Base-by-base conservation (phyloP, 2,329 filamentous ascomycete species). In the Apiospora sp. region DNA sequence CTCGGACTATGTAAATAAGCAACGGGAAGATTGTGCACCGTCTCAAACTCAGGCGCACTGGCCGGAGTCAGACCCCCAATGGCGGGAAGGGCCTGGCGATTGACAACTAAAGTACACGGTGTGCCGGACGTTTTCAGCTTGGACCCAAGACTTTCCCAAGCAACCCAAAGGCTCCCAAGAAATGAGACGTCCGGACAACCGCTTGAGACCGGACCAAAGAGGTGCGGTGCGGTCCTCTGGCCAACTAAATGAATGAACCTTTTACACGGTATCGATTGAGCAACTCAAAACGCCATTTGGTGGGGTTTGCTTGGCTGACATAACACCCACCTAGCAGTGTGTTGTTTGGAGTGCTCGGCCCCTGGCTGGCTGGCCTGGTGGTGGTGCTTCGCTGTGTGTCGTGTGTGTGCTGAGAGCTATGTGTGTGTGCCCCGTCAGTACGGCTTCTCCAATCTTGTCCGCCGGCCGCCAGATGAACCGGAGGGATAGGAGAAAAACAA, bases 371-470 rank as follows among this genome's bases (percentile, higher is more conserved):
- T 30, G 27, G 27, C 27, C 27, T 30, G 27, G 27, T 30, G 27
- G 27, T 30, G 27, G 27, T 30, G 27, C 4, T 37, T 16, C 8
- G 48, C n/a, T 49, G 46, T 19, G 7, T 22, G 46, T 67, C 27
- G 19, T 67, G 58, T 19, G 30, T 43, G 30, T 67, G 41, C 61
- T 67, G 61, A 16, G 61, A 48, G 44, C 44, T 67, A 30, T 30
- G 27, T 30, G 37, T 48, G 67, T 27, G 41, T 68, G 16, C 44
- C 44, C 48, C 43, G 43, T 37, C 14, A 34, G 44, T 49, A 49
- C 67, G 67, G 48, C 67, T 69, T 69, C 67, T 69, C 67, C 67
- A 69, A 69, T 49, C 67, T 69, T 69, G 67, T 69, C 67, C 67
- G 67, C 67, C 67, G 67, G 67, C 67, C 67, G 67, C 27, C 24